These are phyloP conservation scores for Rhodotorula sp. DNA, from an alignment of 1,284 basidiomycete species.

Conservation along the genomic window DNA sequence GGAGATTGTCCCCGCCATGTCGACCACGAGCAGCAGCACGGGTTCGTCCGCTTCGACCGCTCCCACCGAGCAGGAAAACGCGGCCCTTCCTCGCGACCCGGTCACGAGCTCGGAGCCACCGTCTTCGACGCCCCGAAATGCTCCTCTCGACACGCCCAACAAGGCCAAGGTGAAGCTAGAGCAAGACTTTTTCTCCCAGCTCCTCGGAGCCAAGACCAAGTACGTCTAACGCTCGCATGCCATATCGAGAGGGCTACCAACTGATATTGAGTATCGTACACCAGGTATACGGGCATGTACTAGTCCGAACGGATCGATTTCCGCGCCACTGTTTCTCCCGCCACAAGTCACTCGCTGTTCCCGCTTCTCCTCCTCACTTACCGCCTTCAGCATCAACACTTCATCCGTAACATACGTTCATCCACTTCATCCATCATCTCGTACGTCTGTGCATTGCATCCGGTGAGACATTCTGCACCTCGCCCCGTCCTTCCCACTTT, in stretches of 20 bases:
- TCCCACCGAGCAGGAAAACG: too few relatives aligned
- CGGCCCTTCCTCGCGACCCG: not conserved
- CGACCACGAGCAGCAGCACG: constrained; percentile 5
- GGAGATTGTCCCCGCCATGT: not conserved
- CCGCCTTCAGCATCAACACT: too few relatives aligned
- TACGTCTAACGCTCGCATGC: not conserved
- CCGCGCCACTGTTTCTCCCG: too few relatives aligned
- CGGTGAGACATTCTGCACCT: not conserved
- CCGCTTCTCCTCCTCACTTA: too few relatives aligned
- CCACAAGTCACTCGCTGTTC: too few relatives aligned
- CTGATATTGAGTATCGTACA: not conserved
- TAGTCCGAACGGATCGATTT: too few relatives aligned
- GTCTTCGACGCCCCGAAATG: too few relatives aligned
- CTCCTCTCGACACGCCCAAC: too few relatives aligned
- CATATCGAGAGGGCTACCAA: rapidly evolving
- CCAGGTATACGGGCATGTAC: constrained; percentile 11
- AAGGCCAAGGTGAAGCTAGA: not conserved
- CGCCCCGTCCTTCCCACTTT: too few relatives aligned
- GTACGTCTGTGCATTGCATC: not conserved
- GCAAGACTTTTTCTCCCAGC: constrained; percentile 22
- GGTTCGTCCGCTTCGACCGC: constrained; percentile 3
- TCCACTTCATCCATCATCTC: not conserved
- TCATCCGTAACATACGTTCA: not conserved
- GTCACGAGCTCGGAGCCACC: not conserved
- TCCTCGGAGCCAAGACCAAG: constrained; percentile 18